Percentiles rank a stretch among this genome's conserved stretches.
These are phyloP conservation scores for Cubamyces sp. DNA, from an alignment of 768 basidiomycete genomes.

Conservation along the genomic window DNA sequence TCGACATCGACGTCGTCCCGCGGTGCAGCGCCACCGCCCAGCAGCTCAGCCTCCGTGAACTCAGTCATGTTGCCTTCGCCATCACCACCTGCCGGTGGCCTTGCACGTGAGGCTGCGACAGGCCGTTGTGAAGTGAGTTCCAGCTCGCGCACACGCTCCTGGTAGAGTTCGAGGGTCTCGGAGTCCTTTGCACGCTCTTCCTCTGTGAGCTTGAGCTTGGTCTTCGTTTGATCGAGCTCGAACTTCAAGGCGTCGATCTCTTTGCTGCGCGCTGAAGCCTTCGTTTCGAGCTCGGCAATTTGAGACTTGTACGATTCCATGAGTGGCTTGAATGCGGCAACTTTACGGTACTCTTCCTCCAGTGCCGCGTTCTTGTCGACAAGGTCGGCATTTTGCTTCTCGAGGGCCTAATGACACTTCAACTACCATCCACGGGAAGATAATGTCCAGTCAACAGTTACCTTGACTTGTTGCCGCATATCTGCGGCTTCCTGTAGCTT, in stretches of 20 bases:
- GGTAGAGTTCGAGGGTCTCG: constrained; percentile 86
- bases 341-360: constrained; percentile 92
- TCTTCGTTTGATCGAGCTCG: constrained; percentile 75
- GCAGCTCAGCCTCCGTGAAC: constrained; percentile 51
- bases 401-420: constrained; percentile 61
- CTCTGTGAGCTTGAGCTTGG: constrained; percentile 65
- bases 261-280: constrained; percentile 63
- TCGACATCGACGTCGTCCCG: constrained; percentile 48
- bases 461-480: constrained; percentile 84
- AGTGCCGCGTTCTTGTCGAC: constrained; percentile 89
- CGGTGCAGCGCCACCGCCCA: constrained; percentile 37
- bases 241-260: constrained; percentile 75
- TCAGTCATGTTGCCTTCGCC: constrained; percentile 28
- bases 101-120: constrained; percentile 36
- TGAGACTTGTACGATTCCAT: constrained; percentile 93
- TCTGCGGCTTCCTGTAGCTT: constrained; percentile 96
- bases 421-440: background rate
- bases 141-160: constrained; percentile 88
- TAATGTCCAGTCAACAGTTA: constrained; percentile 36
- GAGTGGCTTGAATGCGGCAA: constrained; percentile 82
- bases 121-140: constrained; percentile 68
- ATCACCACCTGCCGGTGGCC: constrained; percentile 16
- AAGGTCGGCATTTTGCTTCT: constrained; percentile 91
- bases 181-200: constrained; percentile 79
- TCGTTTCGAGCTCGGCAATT: constrained; percentile 78